These are phyloP conservation scores for Euphorbia tirucalli DNA, from an alignment of 345 rosid species.

Conservation along the genomic window DNA sequence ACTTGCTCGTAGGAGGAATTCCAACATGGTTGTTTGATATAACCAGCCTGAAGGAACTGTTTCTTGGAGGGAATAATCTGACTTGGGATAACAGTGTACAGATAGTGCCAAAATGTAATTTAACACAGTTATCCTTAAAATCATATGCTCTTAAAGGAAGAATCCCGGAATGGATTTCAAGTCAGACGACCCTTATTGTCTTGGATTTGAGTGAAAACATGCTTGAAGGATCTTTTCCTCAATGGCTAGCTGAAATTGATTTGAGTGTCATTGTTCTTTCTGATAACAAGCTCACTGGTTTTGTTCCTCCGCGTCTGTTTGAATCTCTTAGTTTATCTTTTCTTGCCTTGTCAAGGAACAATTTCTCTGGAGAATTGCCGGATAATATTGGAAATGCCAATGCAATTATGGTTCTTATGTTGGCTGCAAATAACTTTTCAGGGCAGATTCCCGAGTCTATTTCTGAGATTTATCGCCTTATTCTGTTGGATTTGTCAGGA, in stretches of 20 bases:
- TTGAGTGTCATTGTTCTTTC: constrained; percentile 29
- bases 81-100: constrained; percentile 32
- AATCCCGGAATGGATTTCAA: constrained; percentile 44
- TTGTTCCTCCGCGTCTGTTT: constrained; percentile 40
- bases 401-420: constrained; percentile 24
- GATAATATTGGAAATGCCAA: constrained; percentile 32
- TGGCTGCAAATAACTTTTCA: constrained; percentile 32
- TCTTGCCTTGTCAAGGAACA: constrained; percentile 41
- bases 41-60: constrained; percentile 25
- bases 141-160: constrained; percentile 38
- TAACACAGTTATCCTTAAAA: constrained; percentile 34
- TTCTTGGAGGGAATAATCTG: constrained; percentile 42
- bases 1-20: constrained; percentile 33
- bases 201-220: constrained; percentile 44
- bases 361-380: constrained; percentile 41
- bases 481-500: constrained; percentile 30
- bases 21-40: constrained; percentile 44
- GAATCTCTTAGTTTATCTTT: constrained; percentile 16
- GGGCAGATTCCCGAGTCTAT: constrained; percentile 34
- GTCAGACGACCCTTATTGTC: constrained; percentile 27
- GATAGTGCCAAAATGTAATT: constrained; percentile 26
- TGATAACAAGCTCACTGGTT: constrained; percentile 42
- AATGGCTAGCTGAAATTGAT: constrained; percentile 38
- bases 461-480: constrained; percentile 28
- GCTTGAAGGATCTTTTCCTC: constrained; percentile 38